Evolutionary conservation across 176 grass and related monocot genomes (phyloP), one percentile per base, ranked within the genome.

Genomic region (Juncus effusus): DNA sequence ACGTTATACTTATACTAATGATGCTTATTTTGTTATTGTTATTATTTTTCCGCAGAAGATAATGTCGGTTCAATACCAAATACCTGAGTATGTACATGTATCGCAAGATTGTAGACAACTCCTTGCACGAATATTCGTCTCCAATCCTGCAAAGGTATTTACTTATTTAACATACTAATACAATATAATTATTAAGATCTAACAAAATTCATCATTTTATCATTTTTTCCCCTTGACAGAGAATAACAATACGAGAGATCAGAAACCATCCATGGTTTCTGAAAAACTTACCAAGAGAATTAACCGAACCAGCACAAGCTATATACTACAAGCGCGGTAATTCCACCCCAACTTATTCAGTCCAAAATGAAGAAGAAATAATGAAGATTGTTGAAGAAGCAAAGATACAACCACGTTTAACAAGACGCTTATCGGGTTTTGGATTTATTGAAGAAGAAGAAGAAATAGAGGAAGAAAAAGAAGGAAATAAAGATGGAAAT

Each of bases 261-360:
- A 85, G 82, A 68, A 96, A 79, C 62, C 84, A 87, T 68, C 91
- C 91, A 3, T 96, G 91, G 91, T 90, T 96, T 77, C 41, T 96
- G 70, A 96, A 88, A 84, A 96, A 90, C 81, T 62, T 96, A 70
- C 87, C 87, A 12, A 88, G 84, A 65, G 87, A 87, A 53, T 79
- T 96, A 19, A 83, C 81, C 4, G 91, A 90, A 61, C 40, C 73
- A 28, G 84, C 69, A 12, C 91, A 96, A 75, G 68, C 87, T 70
- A 70, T 85, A 65, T 91, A 88, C 62, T 96, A 91, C 80, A 91
- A 91, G 71, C 90, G 53, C 40, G 84, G 88, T 54, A 79, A 73
- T 13, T 70, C 47, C 3, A 71, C 77, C 12, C 92, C 77, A 0
- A 77, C 84, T 10, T 91, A 81, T 77, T 96, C 87, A 2, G 45